Evolutionary conservation across 257 asterid genomes (phyloP).

Genomic region (Handroanthus guayacan): DNA sequence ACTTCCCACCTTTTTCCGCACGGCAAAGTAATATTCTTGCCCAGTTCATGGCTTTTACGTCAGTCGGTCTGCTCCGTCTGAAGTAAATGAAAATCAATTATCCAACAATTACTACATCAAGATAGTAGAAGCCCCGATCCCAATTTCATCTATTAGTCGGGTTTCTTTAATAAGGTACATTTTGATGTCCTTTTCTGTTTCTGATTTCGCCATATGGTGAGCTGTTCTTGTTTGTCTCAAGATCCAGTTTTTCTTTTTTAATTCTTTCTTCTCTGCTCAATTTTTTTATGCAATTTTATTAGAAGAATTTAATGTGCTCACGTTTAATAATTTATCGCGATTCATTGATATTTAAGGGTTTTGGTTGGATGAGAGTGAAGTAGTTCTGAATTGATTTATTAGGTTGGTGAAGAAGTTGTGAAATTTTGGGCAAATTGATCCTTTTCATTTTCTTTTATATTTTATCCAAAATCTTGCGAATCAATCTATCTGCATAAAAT

Average conservation of each 20-base stretch:
- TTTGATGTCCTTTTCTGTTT: not conserved
- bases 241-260: conserved; percentile 15
- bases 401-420: conserved; percentile 45
- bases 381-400: not conserved
- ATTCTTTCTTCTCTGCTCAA: not conserved
- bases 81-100: conserved; percentile 10
- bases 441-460: not conserved
- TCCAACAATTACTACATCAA: conserved; percentile 1
- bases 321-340: conserved; percentile 8
- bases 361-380: not conserved
- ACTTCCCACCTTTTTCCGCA: conserved; percentile 27
- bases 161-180: conserved; percentile 37
- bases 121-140: conserved; percentile 10
- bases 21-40: conserved; percentile 26
- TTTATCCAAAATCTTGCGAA: conserved; percentile 18
- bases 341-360: not conserved
- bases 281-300: conserved; percentile 4
- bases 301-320: conserved; percentile 9
- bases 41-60: not conserved
- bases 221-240: conserved; percentile 15
- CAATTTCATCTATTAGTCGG: conserved; percentile 21
- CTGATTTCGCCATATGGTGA: not conserved
- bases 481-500: conserved; percentile 10
- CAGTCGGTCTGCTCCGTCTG: conserved; percentile 24
- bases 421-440: conserved; percentile 29